phyloP scores from a whole-genome alignment of 1,284 basidiomycete genomes.

The Laetiporus sulphureus region DNA sequence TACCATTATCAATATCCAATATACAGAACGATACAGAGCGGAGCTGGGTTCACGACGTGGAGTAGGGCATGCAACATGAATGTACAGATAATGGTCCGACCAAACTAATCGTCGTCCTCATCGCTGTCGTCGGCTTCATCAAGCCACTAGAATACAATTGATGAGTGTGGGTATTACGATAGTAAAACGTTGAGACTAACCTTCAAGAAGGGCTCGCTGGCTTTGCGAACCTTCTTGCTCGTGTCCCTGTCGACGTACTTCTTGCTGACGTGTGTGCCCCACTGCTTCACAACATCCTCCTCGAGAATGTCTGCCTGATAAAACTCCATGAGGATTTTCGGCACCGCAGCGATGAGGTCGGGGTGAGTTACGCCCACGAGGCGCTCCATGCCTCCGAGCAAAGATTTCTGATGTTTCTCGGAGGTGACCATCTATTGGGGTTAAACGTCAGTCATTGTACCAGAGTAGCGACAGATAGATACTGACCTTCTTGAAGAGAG shows the following conservation, averaged over 20 bases:
- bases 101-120: conserved; percentile 29
- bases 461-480: background rate
- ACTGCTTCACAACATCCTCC: conserved; percentile 85
- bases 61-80: too few species aligned
- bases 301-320: conserved; percentile 94
- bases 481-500: conserved; percentile 79
- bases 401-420: conserved; percentile 94
- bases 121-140: conserved; percentile 42
- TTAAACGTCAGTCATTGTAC: background rate
- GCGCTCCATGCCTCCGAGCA: conserved; percentile 87
- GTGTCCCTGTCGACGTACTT: conserved; percentile 97
- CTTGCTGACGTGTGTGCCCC: conserved; percentile 97
- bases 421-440: conserved; percentile 56
- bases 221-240: conserved; percentile 94
- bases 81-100: too few species aligned
- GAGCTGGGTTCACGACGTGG: too few species aligned
- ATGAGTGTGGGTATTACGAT: background rate
- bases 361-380: conserved; percentile 70
- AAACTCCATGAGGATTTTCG: conserved; percentile 92
- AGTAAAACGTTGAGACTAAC: conserved; percentile 25
- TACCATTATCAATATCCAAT: too few species aligned
- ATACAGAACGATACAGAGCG: too few species aligned
- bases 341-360: conserved; percentile 60
- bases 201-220: conserved; percentile 91
- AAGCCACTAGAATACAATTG: conserved; percentile 36